Evolutionary conservation across 768 basidiomycete genomes (phyloP), one percentile per base, ranked within the genome.

Genomic region (Pisolithus marmoratus): DNA sequence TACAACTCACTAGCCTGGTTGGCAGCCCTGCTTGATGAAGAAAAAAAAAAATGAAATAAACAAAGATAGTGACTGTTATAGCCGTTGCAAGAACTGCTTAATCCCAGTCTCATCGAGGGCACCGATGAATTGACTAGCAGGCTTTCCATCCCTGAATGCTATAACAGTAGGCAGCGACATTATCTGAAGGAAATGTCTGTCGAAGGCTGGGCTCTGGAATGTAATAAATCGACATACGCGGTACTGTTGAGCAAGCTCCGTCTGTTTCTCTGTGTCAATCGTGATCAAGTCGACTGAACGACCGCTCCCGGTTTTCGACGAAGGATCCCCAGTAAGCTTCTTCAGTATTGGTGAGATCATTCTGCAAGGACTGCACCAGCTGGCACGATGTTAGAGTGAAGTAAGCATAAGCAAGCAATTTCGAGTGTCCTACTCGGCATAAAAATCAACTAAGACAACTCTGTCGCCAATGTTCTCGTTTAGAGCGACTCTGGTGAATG

Each of bases 281-380:
- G 87, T 88, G 50, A 91, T 77, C 55, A 92, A 74, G 67, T 91
- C 88, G 5, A 89, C 63, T 1, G 81, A 72, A 44, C 70, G 67
- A 19, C 83, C 84, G 5, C 76, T 76, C 11, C 78, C 80, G 4
- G 84, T 63, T 53, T 66, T 77, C 44, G 66, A 68, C 22, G 63
- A 59, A 23, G 73, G 58, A 52, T 81, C 76, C 17, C 58, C 60
- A 11, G 83, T 76, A n/a, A 86, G 59, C 51, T 75, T 77, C 59
- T 86, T 73, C 22, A 92, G 70, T 49, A 87, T 67, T 23, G 90
- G 90, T 1, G 86, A 83, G 38, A 92, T 76, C 63, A 74, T 68
- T 58, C 78, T 84, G 71, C 89, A 92, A 37, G 89, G 89, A 7
- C 75, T 70, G 57, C 89, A 91, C 90, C 89, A 91, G 54, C 89